These are phyloP conservation scores for Aureobasidium sp. DNA, from an alignment of 2,329 filamentous ascomycete genomes.

Conservation along the genomic window DNA sequence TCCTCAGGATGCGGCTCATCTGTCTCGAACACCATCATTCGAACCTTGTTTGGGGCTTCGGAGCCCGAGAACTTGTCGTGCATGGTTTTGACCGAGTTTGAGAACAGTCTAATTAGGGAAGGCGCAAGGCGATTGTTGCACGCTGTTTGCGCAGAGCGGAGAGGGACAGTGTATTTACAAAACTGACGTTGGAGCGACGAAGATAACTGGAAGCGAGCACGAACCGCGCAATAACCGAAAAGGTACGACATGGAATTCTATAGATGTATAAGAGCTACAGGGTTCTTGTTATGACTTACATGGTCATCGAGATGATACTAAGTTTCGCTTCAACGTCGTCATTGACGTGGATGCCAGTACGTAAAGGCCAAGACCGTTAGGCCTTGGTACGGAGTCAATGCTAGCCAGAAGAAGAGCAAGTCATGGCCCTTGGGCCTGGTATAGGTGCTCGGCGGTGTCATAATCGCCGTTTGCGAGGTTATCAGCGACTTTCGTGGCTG, in stretches of 20 bases:
- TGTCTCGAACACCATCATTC: slow-evolving; percentile 52
- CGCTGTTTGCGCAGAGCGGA: background rate
- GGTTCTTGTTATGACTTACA: background rate
- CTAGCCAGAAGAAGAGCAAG: background rate
- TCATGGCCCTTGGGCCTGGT: background rate
- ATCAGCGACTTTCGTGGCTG: background rate
- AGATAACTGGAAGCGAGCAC: background rate
- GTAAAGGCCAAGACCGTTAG: slow-evolving; percentile 14
- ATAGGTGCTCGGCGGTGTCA: slow-evolving; percentile 13
- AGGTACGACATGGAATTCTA: background rate
- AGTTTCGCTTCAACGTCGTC: background rate
- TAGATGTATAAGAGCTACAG: background rate
- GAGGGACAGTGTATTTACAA: background rate
- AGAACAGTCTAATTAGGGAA: background rate
- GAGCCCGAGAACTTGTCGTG: slow-evolving; percentile 9
- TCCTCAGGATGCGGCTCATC: slow-evolving; percentile 49
- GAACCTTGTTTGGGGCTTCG: slow-evolving; percentile 8
- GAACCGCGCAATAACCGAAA: background rate
- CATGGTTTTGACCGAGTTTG: background rate
- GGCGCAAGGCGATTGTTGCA: background rate
- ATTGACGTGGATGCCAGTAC: background rate
- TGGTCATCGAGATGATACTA: background rate
- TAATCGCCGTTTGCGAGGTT: background rate
- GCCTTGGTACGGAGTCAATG: slow-evolving; percentile 1
- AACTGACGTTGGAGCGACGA: background rate